Percentiles rank a stretch among this genome's conserved stretches.
Conservation (phyloP, 2,329 filamentous ascomycete species). For the Rhexocercosporidium sp. region DNA sequence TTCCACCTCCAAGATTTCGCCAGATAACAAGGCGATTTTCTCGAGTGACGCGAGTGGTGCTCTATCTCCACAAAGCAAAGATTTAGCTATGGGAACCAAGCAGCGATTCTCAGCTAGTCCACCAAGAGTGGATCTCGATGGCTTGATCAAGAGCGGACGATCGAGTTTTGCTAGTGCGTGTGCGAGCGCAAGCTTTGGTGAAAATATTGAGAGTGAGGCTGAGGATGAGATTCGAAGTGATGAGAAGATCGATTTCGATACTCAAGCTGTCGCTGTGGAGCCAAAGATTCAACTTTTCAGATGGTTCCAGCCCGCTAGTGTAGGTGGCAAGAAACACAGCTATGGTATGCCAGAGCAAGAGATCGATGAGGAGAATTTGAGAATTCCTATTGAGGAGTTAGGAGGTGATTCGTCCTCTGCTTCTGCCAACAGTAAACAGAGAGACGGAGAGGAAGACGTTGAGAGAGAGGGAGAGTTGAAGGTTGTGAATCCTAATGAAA, state of each 20-base stretch:
- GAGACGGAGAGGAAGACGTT: not conserved
- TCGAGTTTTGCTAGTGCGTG: not conserved
- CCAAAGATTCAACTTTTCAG: not conserved
- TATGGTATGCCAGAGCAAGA: not conserved
- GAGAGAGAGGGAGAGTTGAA: not conserved
- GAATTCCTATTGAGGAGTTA: not conserved
- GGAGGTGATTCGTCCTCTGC: not conserved
- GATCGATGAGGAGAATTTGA: not conserved
- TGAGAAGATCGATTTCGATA: not conserved
- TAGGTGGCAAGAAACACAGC: not conserved
- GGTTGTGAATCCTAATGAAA: constrained; percentile 12
- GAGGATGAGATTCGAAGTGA: not conserved
- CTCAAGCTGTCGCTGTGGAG: not conserved
- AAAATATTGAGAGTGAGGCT: not conserved
- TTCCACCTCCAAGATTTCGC: not conserved
- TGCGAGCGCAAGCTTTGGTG: not conserved
- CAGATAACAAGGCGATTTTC: not conserved
- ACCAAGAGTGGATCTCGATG: constrained; percentile 10
- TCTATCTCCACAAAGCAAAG: not conserved
- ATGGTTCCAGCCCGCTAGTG: not conserved
- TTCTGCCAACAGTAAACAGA: not conserved
- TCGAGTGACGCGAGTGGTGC: not conserved
- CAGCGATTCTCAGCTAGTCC: constrained; percentile 6
- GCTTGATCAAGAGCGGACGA: constrained; percentile 10
- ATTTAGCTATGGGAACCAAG: not conserved